Evolutionary conservation across 2,329 filamentous ascomycete species (phyloP), one percentile per base, ranked within the genome.

Genomic region (Cercospora sp.): DNA sequence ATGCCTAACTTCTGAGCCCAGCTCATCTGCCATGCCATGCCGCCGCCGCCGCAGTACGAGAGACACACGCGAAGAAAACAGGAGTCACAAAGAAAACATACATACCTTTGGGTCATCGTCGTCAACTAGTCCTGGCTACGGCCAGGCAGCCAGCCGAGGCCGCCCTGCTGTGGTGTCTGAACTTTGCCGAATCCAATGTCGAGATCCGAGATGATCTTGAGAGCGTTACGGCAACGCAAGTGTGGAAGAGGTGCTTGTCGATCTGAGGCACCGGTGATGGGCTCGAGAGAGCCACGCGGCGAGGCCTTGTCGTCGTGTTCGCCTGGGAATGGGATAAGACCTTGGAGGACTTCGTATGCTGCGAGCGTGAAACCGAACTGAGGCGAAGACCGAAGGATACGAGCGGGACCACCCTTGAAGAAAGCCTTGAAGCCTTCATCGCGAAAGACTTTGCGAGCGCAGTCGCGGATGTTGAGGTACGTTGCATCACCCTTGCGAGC

Each of bases 301-400:
- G 76, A 77, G 65, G 86, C 81, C 53, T 87, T 85, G 30, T 81
- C 79, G 69, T 84, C 81, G 42, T 69, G 61, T 51, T 82, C 83
- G 30, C 92, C 92, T 2, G 93, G 93, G 84, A 91, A 89, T 5
- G 95, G 95, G 55, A 98, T 82, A 53, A 89, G 64, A 69, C 85
- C 91, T 82, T 97, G 93, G 61, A 99, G 84, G 42, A 99, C 86
- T 81, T 99, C 95, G 80, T 98, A 99, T 53, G 92, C 91, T 3
- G 95, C 95, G 26, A 99, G 88, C 0, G 95, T 99, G 84, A 98
- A 98, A 72, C 95, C 95, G 79, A 99, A 99, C 79, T 99, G 95
- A 16, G 95, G 95, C 12, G 93, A 97, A 0, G 93, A 97, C 76
- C 95, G 91, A 79, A 98, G 82, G 77, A 99, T 96, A 84, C 95